Evolutionary conservation across 805 yeast species (phyloP).

Genomic region (Ogataea minuta): DNA sequence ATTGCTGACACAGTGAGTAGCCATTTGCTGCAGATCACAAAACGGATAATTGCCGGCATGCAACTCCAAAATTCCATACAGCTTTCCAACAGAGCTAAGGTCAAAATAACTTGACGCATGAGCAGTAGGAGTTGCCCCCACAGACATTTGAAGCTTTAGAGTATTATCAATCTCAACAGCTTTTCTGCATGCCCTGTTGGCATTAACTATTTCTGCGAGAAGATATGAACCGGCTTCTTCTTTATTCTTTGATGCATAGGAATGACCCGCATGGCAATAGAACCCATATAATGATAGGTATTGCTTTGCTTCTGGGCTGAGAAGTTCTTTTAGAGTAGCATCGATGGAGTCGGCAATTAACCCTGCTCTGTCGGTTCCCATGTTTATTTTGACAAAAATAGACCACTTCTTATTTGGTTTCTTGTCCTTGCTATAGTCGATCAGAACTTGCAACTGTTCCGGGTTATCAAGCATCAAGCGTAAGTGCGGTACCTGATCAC

Average conservation of each 20-base stretch:
- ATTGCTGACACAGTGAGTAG: constrained; percentile 55
- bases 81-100: constrained; percentile 16
- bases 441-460: constrained; percentile 52
- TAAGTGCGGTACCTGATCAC: constrained; percentile 41
- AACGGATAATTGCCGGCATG: constrained; percentile 82
- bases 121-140: constrained; percentile 83
- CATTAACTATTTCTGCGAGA: constrained; percentile 56
- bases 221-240: constrained; percentile 48
- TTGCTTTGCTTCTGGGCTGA: constrained; percentile 26
- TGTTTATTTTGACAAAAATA: constrained; percentile 63
- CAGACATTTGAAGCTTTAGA: constrained; percentile 51
- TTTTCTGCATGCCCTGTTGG: constrained; percentile 48
- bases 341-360: constrained; percentile 33
- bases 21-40: constrained; percentile 74
- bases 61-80: constrained; percentile 51
- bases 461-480: constrained; percentile 60
- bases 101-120: constrained; percentile 46
- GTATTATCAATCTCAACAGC: constrained; percentile 38
- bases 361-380: constrained; percentile 77
- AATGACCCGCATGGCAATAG: constrained; percentile 80
- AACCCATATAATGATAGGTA: constrained; percentile 57
- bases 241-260: constrained; percentile 49
- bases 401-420: constrained; percentile 48
- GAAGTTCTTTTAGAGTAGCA: constrained; percentile 33
- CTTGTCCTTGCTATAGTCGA: constrained; percentile 33